Percentiles rank a stretch among this genome's conserved stretches.
These are phyloP conservation scores for Mycena latifolia DNA, from an alignment of 768 basidiomycete species.

Conservation along the genomic window DNA sequence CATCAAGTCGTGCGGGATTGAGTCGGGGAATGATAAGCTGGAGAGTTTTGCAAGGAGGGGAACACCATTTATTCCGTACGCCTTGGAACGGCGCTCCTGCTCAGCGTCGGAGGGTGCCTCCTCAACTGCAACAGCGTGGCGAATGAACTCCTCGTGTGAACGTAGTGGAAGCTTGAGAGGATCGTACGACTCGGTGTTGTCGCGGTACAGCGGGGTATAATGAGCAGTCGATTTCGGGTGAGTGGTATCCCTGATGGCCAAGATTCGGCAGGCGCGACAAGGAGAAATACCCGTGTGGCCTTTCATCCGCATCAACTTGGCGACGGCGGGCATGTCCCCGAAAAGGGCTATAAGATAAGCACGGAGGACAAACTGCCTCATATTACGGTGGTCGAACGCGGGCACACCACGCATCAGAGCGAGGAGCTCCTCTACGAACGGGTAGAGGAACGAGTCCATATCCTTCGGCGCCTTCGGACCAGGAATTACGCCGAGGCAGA, in stretches of 20 bases:
- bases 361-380: not conserved
- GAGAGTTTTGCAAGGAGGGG: constrained; percentile 37
- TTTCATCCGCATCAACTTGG: constrained; percentile 19
- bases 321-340: constrained; percentile 15
- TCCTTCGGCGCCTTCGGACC: constrained; percentile 41
- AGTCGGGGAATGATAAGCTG: constrained; percentile 37
- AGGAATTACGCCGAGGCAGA: constrained; percentile 49
- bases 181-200: constrained; percentile 21
- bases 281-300: constrained; percentile 6
- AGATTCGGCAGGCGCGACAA: constrained; percentile 4
- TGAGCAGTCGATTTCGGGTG: not conserved
- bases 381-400: constrained; percentile 7
- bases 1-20: constrained; percentile 54
- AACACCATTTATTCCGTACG: constrained; percentile 41
- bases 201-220: constrained; percentile 12
- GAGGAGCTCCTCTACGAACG: constrained; percentile 44
- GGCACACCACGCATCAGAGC: constrained; percentile 4
- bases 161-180: constrained; percentile 9
- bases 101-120: not conserved
- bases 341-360: constrained; percentile 11
- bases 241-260: not conserved
- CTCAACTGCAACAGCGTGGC: not conserved
- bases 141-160: constrained; percentile 13
- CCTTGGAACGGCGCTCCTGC: constrained; percentile 8
- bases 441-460: constrained; percentile 48